Conservation (phyloP, 148 eudicot genomes). For the Diospyros kaki region DNA sequence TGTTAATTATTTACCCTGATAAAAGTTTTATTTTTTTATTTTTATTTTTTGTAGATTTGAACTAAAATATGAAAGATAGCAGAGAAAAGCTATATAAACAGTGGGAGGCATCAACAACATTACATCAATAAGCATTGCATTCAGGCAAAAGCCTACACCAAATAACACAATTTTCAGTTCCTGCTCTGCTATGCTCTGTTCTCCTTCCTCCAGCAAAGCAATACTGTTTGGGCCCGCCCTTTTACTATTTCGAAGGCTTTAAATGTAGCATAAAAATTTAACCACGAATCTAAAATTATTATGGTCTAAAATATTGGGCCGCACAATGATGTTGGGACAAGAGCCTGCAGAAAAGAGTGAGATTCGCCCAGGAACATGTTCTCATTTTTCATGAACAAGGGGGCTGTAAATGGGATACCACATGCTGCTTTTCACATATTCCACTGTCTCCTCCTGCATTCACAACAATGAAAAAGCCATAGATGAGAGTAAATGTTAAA, state of each 20-base stretch:
- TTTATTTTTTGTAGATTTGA: too few species aligned
- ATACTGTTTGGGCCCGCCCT: too few species aligned
- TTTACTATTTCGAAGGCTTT: not conserved
- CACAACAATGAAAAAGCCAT: not conserved
- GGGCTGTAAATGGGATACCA: constrained; percentile 92
- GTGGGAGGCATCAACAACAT: too few species aligned
- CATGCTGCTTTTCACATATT: constrained; percentile 71
- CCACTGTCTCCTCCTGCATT: constrained; percentile 68
- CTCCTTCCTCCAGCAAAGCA: too few species aligned
- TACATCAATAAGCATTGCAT: too few species aligned
- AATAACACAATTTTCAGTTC: too few species aligned
- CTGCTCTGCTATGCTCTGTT: too few species aligned
- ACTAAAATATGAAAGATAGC: too few species aligned
- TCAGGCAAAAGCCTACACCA: too few species aligned
- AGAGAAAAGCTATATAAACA: too few species aligned
- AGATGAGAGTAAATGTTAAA: not conserved
- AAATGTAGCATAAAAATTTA: not conserved
- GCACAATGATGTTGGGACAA: not conserved
- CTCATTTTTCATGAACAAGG: constrained; percentile 84
- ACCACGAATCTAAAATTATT: not conserved
- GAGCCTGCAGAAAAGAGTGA: constrained; percentile 1
- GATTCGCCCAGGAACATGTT: not conserved
- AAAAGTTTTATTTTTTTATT: too few species aligned
- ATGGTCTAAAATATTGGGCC: not conserved
- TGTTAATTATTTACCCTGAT: too few species aligned